Conservation (phyloP, 2,329 filamentous ascomycete species). For the Plenodomus lindquistii region DNA sequence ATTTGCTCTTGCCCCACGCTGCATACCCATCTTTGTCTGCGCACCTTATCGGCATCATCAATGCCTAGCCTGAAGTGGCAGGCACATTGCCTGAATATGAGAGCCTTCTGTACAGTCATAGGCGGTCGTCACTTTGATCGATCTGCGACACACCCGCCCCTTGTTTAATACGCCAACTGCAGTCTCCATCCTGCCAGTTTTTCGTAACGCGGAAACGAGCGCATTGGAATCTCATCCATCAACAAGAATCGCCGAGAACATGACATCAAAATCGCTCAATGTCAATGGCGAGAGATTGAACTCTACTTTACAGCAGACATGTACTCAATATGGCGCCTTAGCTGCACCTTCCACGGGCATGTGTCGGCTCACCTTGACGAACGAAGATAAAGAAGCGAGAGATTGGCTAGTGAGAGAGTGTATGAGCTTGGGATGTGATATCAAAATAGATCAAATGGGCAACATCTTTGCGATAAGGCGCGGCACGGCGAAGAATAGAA, state of each 20-base stretch:
- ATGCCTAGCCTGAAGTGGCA: constrained; percentile 6
- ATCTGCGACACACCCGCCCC: not conserved
- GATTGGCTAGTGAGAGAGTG: constrained; percentile 38
- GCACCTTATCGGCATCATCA: constrained; percentile 21
- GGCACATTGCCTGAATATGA: not conserved
- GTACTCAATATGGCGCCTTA: constrained; percentile 32
- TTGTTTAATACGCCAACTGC: not conserved
- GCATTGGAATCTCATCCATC: too few relatives aligned
- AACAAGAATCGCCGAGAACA: constrained; percentile 3
- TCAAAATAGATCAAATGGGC: constrained; percentile 43
- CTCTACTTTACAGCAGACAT: constrained; percentile 28
- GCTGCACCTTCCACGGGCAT: constrained; percentile 62
- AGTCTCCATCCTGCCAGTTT: not conserved
- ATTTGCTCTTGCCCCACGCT: constrained; percentile 16
- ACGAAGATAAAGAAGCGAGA: constrained; percentile 32
- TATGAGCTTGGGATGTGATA: constrained; percentile 29
- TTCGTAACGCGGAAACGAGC: not conserved
- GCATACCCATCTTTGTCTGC: constrained; percentile 11
- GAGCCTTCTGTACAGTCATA: constrained; percentile 17
- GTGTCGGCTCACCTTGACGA: constrained; percentile 66
- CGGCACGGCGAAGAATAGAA: constrained; percentile 54
- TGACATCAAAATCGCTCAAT: constrained; percentile 9
- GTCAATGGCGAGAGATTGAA: constrained; percentile 32
- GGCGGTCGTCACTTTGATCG: constrained; percentile 9
- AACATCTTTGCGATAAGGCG: constrained; percentile 39